Evolutionary conservation across 257 asterid genomes (phyloP), one percentile per base, ranked within the genome.

Genomic region (Mentha longifolia): DNA sequence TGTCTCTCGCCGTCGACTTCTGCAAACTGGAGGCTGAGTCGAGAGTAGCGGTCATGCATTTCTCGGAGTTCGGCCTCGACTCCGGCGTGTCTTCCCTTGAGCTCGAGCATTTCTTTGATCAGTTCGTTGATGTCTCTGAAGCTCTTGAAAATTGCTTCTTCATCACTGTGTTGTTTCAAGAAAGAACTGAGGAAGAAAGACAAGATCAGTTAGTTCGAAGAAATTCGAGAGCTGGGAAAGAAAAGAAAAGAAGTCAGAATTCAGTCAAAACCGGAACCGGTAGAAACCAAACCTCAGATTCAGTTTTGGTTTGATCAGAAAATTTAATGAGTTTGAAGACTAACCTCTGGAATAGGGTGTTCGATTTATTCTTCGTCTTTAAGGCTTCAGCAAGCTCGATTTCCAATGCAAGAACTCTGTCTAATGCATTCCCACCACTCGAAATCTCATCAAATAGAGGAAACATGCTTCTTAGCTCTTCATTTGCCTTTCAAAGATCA

Each of bases 1-100:
- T 95, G 96, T 49, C 96, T 69, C 75, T 95, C 99, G 28, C 99
- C 99, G 88, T 95, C 98, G 37, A 95, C 97, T 86, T 92, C 99
- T 0, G 98, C 99, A 52, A 92, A 89, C 74, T 89, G 93, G 77
- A 95, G 97, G 85, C 99, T 92, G 25, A 95, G 85, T 62, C 77
- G 86, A 49, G 99, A 92, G 90, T 89, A 92, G 16, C 95, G 79
- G 11, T 89, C 87, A 9, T 92, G 99, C 98, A 95, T 95, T 25
- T 95, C 97, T 64, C 82, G 82, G 71, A 95, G 87, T 65, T 95
- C 98, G 20, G 87, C 74, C 86, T 95, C 97, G 63, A 81, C 39
- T 6, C 86, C 72, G 16, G 91, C 85, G 67, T 89, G 88, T 64
- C 84, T 85, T 65, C 89, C 93, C 82, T 87, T 89, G 77, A 92